These are phyloP conservation scores for Naganishia sp. DNA, from an alignment of 1,284 basidiomycete genomes.

Conservation along the genomic window DNA sequence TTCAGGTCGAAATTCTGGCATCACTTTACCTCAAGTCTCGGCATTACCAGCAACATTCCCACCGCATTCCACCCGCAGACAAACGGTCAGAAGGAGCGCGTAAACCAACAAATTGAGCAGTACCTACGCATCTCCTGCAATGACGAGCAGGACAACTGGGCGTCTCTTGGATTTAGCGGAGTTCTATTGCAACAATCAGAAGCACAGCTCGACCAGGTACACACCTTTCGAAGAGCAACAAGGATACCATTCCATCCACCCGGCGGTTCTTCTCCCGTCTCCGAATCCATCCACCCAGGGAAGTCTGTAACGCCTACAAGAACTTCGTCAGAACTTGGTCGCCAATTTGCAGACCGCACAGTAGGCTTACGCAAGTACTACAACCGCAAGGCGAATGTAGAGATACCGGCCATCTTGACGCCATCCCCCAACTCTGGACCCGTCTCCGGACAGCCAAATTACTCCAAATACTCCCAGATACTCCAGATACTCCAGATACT, in stretches of 20 bases:
- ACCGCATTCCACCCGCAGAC: conserved; percentile 56
- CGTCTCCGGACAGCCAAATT: too few relatives aligned
- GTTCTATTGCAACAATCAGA: conserved; percentile 59
- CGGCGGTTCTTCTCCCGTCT: conserved; percentile 30
- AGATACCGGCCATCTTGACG: neutral
- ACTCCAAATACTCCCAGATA: too few relatives aligned
- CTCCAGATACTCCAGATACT: too few relatives aligned
- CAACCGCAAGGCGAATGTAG: conserved; percentile 4
- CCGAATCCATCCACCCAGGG: too few relatives aligned
- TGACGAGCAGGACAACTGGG: conserved; percentile 57
- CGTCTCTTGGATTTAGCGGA: conserved; percentile 55
- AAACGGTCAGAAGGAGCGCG: conserved; percentile 57
- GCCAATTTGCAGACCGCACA: too few relatives aligned
- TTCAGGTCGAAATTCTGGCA: conserved; percentile 42
- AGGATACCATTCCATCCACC: conserved; percentile 31
- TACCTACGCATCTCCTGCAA: conserved; percentile 43
- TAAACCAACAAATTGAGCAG: conserved; percentile 58
- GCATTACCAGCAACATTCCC: conserved; percentile 35
- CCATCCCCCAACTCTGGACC: too few relatives aligned
- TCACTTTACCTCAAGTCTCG: conserved; percentile 31
- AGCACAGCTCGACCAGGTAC: conserved; percentile 45
- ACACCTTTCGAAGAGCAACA: conserved; percentile 55
- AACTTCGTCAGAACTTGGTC: too few relatives aligned
- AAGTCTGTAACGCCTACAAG: too few relatives aligned
- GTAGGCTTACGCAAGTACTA: conserved; percentile 2